A percentile compares a stretch with the other conserved stretches of the same genome.
Conservation (phyloP, 768 basidiomycete genomes). For the Russula foetens region DNA sequence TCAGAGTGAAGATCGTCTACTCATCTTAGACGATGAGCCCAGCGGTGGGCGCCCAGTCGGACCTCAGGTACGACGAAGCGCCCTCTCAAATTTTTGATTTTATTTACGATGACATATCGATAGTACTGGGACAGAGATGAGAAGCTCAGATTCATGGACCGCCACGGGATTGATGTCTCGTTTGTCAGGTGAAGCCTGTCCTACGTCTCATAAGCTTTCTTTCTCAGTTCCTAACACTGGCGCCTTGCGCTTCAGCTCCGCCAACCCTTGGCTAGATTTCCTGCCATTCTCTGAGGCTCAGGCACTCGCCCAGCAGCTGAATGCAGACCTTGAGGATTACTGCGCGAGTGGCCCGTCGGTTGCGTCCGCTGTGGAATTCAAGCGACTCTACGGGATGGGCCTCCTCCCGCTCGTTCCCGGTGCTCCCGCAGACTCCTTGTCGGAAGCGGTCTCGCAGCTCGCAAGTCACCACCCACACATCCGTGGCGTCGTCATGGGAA, state of each 20-base stretch:
- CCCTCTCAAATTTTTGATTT: neutral
- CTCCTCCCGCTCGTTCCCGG: constrained; percentile 74
- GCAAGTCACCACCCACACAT: constrained; percentile 50
- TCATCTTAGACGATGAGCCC: constrained; percentile 77
- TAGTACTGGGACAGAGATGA: constrained; percentile 72
- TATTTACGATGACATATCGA: neutral
- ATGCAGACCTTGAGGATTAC: constrained; percentile 69
- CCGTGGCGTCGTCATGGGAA: constrained; percentile 76
- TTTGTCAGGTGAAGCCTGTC: constrained; percentile 51
- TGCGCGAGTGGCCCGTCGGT: constrained; percentile 57
- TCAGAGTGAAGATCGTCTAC: constrained; percentile 52
- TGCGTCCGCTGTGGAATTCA: constrained; percentile 32
- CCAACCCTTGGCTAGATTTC: constrained; percentile 92
- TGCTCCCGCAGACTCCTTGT: constrained; percentile 44
- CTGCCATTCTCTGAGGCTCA: constrained; percentile 60
- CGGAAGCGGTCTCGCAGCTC: constrained; percentile 63
- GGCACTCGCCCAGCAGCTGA: constrained; percentile 59
- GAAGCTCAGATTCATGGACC: constrained; percentile 82
- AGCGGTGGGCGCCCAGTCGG: constrained; percentile 75
- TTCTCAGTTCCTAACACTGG: neutral
- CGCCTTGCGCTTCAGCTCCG: constrained; percentile 42
- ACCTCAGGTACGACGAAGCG: constrained; percentile 42
- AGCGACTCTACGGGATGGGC: constrained; percentile 77
- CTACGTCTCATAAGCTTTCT: neutral
- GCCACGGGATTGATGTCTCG: constrained; percentile 70